Evolutionary conservation across 2,329 filamentous ascomycete species (phyloP), one percentile per base, ranked within the genome.

Genomic region (Canariomyces notabilis): DNA sequence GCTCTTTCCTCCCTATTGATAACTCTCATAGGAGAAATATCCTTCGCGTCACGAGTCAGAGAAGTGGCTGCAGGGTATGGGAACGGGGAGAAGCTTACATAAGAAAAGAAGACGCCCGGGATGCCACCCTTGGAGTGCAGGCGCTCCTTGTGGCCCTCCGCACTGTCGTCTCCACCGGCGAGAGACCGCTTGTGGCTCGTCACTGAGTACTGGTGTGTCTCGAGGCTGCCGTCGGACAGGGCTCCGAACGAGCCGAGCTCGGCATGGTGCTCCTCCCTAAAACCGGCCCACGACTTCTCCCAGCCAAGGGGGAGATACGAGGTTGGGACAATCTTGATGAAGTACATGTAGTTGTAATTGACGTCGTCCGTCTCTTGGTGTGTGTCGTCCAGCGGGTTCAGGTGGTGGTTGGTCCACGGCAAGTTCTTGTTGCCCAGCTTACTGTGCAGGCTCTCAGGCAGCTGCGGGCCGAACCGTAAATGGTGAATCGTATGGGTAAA

Each of bases 11-110:
- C 94, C 45, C 90, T 85, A 73, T 98, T 98, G 69, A 98, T 86
- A 51, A 98, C 91, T 72, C 97, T 98, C 93, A 98, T 98, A 5
- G 93, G 93, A 2, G 91, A 97, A 66, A 98, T 98, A 60, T 98
- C 93, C 86, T 90, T 44, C 29, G 16, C 20, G 9, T 19, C n/a
- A 39, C 11, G 1, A 11, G 15, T 34, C 26, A 45, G 36, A 31
- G 37, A 38, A 15, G 8, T 52, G 32, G 40, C 36, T 37, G 32
- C 23, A 23, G n/a, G 26, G 35, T 11, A 22, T 16, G 9, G 16
- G 31, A 22, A 19, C 34, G 11, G 16, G 7, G 9, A n/a, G 11
- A 23, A 79, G 26, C 85, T 79, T 74, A 90, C 87, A 60, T 98
- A 98, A 56, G 89, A 95, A 73, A 98, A 97, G 74, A 98, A 98